Evolutionary conservation across 441 rosid species (phyloP).

Genomic region (Bocquillonia castaneifolia): DNA sequence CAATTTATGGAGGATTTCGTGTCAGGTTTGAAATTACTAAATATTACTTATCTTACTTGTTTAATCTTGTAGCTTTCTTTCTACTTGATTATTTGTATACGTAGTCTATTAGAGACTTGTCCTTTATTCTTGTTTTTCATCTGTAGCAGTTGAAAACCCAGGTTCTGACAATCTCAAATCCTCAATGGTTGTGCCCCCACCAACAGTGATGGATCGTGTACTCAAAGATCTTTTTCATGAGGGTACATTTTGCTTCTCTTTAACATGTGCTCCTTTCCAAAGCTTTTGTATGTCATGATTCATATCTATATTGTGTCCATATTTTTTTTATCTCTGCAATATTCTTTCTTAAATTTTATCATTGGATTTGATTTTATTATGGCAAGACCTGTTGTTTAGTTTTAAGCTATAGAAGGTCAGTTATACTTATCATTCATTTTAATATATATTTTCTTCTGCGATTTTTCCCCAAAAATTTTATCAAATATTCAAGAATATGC

Average conservation of each 20-base stretch:
- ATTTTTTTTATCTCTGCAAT: neutral
- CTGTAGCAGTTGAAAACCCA: slow-evolving; percentile 64
- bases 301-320: neutral
- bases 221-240: slow-evolving; percentile 88
- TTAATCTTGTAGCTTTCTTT: slow-evolving; percentile 10
- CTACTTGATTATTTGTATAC: slow-evolving; percentile 7
- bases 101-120: slow-evolving; percentile 14
- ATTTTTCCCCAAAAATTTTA: neutral
- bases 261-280: neutral
- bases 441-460: neutral
- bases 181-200: slow-evolving; percentile 80
- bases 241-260: slow-evolving; percentile 40
- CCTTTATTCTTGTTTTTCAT: slow-evolving; percentile 21
- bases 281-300: neutral
- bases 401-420: neutral
- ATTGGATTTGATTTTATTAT: neutral
- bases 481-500: neutral
- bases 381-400: neutral
- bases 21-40: slow-evolving; percentile 58
- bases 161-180: slow-evolving; percentile 62
- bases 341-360: neutral
- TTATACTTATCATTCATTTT: neutral
- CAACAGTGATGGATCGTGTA: slow-evolving; percentile 82
- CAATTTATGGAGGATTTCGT: slow-evolving; percentile 95
- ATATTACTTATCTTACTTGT: slow-evolving; percentile 15